Evolutionary conservation across 148 eudicot genomes (phyloP).

Genomic region (Camellia sinensis): DNA sequence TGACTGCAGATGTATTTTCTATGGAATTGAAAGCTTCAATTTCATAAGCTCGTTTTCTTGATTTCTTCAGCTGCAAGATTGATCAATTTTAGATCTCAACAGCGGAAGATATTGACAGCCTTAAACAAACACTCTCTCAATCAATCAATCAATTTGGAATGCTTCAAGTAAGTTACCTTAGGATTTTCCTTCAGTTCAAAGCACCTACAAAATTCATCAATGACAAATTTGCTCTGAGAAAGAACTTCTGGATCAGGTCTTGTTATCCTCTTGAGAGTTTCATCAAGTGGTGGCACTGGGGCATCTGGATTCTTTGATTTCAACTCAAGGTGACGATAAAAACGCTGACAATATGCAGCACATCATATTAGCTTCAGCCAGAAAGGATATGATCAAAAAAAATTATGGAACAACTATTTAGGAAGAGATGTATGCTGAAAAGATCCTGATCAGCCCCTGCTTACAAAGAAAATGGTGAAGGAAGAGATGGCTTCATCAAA

Average conservation of each 20-base stretch:
- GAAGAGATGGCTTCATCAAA: neutral
- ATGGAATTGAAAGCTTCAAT: conserved; percentile 30
- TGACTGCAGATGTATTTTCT: conserved; percentile 36
- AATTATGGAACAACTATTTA: neutral
- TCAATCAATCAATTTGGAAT: neutral
- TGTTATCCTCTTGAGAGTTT: conserved; percentile 73
- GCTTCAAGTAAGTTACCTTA: conserved; percentile 40
- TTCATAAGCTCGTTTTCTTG: conserved; percentile 43
- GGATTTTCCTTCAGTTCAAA: conserved; percentile 86
- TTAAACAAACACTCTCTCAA: neutral
- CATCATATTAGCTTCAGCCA: neutral
- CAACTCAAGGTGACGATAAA: conserved; percentile 67
- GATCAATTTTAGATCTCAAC: neutral
- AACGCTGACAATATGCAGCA: conserved; percentile 56
- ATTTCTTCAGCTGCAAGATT: conserved; percentile 74
- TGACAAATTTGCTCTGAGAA: conserved; percentile 51
- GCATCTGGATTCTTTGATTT: conserved; percentile 76
- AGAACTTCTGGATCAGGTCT: conserved; percentile 71
- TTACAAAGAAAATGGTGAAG: neutral
- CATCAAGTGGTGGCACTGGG: conserved; percentile 84
- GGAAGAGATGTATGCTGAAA: too few relatives aligned
- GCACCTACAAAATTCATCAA: conserved; percentile 59
- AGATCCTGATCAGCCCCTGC: neutral
- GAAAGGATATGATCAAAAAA: neutral
- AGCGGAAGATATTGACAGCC: neutral